Evolutionary conservation across 805 yeast species (phyloP).

Genomic region (Spathaspora boniae): DNA sequence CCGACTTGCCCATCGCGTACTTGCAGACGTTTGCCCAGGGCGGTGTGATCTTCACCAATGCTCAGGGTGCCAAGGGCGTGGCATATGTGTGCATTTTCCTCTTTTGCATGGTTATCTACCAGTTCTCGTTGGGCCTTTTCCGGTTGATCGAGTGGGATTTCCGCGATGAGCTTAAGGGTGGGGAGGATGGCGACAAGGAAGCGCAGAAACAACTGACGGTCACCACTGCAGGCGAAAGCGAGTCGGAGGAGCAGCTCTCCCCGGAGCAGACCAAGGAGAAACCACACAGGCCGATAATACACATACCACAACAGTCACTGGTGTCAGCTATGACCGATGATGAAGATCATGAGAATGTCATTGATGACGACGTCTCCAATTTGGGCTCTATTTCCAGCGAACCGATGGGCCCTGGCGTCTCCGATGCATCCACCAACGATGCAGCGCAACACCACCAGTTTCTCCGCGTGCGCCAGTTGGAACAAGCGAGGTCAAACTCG

Average conservation of each 20-base stretch:
- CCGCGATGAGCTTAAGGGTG: slow-evolving; percentile 28
- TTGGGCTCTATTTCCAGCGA: no score
- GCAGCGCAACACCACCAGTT: slow-evolving; percentile 21
- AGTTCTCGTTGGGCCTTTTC: slow-evolving; percentile 77
- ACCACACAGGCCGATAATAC: background rate
- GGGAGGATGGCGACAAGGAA: slow-evolving; percentile 12
- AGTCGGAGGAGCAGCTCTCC: no score
- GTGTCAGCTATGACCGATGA: no score
- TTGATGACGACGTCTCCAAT: no score
- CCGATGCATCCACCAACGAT: background rate
- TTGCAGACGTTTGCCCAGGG: slow-evolving; percentile 68
- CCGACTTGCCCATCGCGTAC: slow-evolving; percentile 85
- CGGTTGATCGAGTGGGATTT: slow-evolving; percentile 71
- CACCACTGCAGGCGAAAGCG: no score
- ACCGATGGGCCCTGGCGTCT: no score
- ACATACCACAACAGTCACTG: background rate
- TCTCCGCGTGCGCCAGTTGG: slow-evolving; percentile 12
- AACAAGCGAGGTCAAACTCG: slow-evolving; percentile 9
- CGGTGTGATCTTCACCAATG: slow-evolving; percentile 48
- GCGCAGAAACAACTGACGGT: slow-evolving; percentile 2
- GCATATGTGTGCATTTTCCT: slow-evolving; percentile 80
- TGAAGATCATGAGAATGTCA: no score
- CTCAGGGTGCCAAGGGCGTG: slow-evolving; percentile 69
- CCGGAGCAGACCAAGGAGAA: background rate
- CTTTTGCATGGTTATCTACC: slow-evolving; percentile 61